A percentile compares a stretch with the other conserved stretches of the same genome.
Evolutionary conservation across 768 basidiomycete species (phyloP).

Genomic region (Kwoniella mangroviensis): DNA sequence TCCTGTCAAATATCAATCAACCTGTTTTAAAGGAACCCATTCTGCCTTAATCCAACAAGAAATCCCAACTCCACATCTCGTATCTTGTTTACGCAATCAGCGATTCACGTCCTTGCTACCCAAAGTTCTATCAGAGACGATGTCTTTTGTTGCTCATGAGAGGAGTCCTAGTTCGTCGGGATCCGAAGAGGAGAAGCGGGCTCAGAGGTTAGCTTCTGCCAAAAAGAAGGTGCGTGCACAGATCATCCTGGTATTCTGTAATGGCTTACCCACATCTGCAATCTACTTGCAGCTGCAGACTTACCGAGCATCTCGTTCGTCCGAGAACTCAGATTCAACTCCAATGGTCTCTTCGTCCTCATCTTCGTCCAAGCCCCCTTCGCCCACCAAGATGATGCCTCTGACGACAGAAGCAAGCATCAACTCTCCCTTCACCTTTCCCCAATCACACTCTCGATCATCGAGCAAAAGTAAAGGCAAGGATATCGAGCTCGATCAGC

Average conservation of each 20-base stretch:
- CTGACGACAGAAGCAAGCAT: slow-evolving; percentile 27
- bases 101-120: neutral
- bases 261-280: too few relatives aligned
- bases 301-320: slow-evolving; percentile 42
- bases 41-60: neutral
- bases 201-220: slow-evolving; percentile 40
- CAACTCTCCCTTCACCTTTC: slow-evolving; percentile 17
- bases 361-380: slow-evolving; percentile 14
- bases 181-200: slow-evolving; percentile 29
- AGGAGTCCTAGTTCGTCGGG: slow-evolving; percentile 7
- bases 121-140: neutral
- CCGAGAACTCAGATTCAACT: slow-evolving; percentile 19
- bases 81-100: slow-evolving; percentile 10
- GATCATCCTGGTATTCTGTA: too few relatives aligned
- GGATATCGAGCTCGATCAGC: slow-evolving; percentile 11
- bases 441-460: slow-evolving; percentile 11
- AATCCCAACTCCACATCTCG: neutral
- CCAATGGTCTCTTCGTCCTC: slow-evolving; percentile 6
- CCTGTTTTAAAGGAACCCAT: slow-evolving; percentile 1
- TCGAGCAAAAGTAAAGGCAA: slow-evolving; percentile 22
- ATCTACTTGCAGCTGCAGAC: slow-evolving; percentile 31
- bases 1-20: slow-evolving; percentile 14
- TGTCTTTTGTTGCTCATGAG: slow-evolving; percentile 6
- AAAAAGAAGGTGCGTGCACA: slow-evolving; percentile 40
- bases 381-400: slow-evolving; percentile 16